phyloP scores from a whole-genome alignment of 2,329 filamentous ascomycete genomes.

The Fusarium cyanostomum region DNA sequence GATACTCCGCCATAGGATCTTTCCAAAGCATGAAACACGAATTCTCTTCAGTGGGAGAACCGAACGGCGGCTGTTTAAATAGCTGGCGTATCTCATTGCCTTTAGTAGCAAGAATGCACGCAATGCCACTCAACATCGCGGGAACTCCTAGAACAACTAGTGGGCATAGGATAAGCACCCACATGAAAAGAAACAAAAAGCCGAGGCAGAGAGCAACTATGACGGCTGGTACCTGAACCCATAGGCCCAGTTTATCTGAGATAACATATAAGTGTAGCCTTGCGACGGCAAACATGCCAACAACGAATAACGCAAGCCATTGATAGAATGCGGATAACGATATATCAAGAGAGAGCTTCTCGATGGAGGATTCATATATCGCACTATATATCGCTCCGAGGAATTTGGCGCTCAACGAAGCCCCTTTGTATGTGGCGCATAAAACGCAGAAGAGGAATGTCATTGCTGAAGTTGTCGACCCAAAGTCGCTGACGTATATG shows the following conservation, averaged over 20 bases:
- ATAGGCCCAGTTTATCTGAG: not conserved
- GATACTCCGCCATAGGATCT: slow-evolving; percentile 8
- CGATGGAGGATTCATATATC: rapidly evolving
- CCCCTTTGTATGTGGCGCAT: slow-evolving; percentile 6
- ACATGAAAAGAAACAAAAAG: not conserved
- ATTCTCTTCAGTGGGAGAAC: not conserved
- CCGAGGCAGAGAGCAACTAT: rapidly evolving
- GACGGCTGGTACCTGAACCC: not conserved
- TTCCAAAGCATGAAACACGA: slow-evolving; percentile 16
- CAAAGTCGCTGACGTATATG: not conserved
- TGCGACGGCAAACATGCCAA: rapidly evolving
- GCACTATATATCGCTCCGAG: not conserved
- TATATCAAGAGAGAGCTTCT: not conserved
- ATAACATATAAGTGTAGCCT: too few relatives aligned
- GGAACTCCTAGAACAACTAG: not conserved
- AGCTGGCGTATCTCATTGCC: not conserved
- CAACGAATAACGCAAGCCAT: not conserved
- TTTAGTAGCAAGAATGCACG: not conserved
- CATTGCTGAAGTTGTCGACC: not conserved
- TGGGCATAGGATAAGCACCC: not conserved
- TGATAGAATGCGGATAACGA: not conserved
- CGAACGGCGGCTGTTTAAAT: slow-evolving; percentile 9
- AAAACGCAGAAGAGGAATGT: not conserved
- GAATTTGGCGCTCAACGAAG: not conserved
- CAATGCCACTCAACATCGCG: not conserved